Percentiles rank a stretch among this genome's conserved stretches.
These are phyloP conservation scores for Gnetum montanum DNA, from an alignment of 75 land plant species.

Conservation along the genomic window DNA sequence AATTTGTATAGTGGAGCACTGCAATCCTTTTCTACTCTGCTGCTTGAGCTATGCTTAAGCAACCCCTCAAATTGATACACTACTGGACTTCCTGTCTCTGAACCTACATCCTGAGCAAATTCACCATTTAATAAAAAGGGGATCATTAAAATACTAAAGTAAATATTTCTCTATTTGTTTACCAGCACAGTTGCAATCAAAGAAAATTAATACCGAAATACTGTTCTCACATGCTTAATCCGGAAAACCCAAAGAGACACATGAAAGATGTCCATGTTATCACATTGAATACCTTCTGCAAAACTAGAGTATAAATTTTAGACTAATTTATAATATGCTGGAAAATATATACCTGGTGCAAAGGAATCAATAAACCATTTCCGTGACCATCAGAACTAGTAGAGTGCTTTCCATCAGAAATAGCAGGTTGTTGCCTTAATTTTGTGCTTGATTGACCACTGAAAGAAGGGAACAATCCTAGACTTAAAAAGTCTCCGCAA, in stretches of 20 bases:
- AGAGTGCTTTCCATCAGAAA: conserved; percentile 6
- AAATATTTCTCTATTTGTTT: too few relatives aligned
- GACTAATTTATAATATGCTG: not conserved
- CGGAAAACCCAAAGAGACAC: too few relatives aligned
- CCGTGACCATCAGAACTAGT: conserved; percentile 1
- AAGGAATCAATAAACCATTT: not conserved
- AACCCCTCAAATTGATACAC: not conserved
- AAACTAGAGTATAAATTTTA: not conserved
- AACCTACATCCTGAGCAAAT: conserved; percentile 2
- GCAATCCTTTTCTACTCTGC: not conserved
- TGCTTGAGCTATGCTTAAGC: conserved; percentile 1
- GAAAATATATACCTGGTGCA: conserved; percentile 2
- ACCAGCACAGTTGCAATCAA: too few relatives aligned
- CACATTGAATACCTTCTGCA: not conserved
- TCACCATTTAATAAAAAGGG: too few relatives aligned
- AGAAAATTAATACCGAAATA: not conserved
- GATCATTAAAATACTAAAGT: not conserved
- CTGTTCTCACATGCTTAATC: too few relatives aligned
- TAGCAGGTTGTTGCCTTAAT: not conserved
- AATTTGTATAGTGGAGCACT: conserved; percentile 1
- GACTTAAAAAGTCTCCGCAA: conserved; percentile 2
- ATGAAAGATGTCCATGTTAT: not conserved
- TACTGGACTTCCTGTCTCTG: not conserved
- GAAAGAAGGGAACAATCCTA: conserved; percentile 3
- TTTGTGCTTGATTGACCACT: not conserved